phyloP scores from a whole-genome alignment of 345 rosid genomes.

The Viola odorata region DNA sequence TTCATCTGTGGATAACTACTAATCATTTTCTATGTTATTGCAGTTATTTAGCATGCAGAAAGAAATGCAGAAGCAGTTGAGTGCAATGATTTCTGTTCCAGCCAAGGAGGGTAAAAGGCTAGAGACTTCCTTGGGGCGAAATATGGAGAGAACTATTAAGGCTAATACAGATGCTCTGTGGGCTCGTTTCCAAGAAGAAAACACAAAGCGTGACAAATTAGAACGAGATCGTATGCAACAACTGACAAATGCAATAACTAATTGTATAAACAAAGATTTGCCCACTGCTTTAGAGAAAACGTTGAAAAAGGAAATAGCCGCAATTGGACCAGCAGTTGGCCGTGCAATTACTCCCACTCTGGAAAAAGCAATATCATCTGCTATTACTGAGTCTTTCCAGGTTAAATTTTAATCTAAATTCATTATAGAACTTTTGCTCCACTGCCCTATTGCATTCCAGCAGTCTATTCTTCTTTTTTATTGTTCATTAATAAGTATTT shows the following conservation, averaged over 20 bases:
- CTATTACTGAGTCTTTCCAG: constrained; percentile 33
- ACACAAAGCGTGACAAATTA: constrained; percentile 19
- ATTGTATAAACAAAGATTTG: constrained; percentile 22
- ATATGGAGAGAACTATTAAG: constrained; percentile 20
- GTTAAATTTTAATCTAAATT: constrained; percentile 7
- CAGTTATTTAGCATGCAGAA: constrained; percentile 22
- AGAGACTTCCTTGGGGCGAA: constrained; percentile 29
- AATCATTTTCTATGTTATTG: background rate
- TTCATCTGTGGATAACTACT: background rate
- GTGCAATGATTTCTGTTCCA: constrained; percentile 14
- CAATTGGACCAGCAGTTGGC: constrained; percentile 21
- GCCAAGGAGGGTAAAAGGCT: constrained; percentile 27
- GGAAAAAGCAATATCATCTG: constrained; percentile 24
- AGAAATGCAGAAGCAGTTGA: constrained; percentile 31
- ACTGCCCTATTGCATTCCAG: background rate
- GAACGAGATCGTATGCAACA: constrained; percentile 18
- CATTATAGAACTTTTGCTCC: background rate
- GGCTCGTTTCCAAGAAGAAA: constrained; percentile 29
- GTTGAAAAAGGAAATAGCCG: constrained; percentile 25
- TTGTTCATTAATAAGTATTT: background rate
- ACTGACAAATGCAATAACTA: constrained; percentile 17
- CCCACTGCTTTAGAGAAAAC: constrained; percentile 21
- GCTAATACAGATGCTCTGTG: constrained; percentile 25
- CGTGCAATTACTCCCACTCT: constrained; percentile 19
- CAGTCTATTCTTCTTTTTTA: background rate